These are phyloP conservation scores for Lithospermum erythrorhizon DNA, from an alignment of 257 asterid species.

Conservation along the genomic window DNA sequence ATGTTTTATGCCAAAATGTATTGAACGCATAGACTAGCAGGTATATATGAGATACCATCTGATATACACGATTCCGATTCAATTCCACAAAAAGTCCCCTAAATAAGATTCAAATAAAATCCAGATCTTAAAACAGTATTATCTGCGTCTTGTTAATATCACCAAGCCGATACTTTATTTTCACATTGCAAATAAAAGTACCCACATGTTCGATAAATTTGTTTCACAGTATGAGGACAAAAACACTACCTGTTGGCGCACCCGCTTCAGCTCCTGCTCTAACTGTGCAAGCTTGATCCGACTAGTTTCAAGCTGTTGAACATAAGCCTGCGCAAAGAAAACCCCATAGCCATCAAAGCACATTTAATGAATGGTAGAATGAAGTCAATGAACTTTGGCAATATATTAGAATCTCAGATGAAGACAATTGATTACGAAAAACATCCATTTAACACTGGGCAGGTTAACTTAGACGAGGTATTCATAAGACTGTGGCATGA, in stretches of 20 bases:
- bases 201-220: not conserved
- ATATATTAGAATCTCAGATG: not conserved
- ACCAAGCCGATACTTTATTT: not conserved
- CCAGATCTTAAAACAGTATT: not conserved
- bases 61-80: not conserved
- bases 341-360: not conserved
- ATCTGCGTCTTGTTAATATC: not conserved
- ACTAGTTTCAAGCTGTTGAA: constrained; percentile 85
- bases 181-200: not conserved
- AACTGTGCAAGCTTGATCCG: constrained; percentile 61
- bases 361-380: not conserved
- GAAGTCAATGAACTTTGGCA: not conserved
- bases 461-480: too few relatives aligned
- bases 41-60: too few relatives aligned
- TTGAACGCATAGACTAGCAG: not conserved
- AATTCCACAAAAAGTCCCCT: not conserved
- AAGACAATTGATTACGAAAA: not conserved
- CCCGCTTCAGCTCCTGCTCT: constrained; percentile 74
- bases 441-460: too few relatives aligned
- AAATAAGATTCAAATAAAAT: too few relatives aligned
- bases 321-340: constrained; percentile 57
- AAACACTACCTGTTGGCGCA: constrained; percentile 63
- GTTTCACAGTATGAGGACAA: not conserved
- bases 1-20: not conserved
- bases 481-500: not conserved